Conservation (phyloP, 495 filamentous ascomycete species). For the Bryoglossum gracile region DNA sequence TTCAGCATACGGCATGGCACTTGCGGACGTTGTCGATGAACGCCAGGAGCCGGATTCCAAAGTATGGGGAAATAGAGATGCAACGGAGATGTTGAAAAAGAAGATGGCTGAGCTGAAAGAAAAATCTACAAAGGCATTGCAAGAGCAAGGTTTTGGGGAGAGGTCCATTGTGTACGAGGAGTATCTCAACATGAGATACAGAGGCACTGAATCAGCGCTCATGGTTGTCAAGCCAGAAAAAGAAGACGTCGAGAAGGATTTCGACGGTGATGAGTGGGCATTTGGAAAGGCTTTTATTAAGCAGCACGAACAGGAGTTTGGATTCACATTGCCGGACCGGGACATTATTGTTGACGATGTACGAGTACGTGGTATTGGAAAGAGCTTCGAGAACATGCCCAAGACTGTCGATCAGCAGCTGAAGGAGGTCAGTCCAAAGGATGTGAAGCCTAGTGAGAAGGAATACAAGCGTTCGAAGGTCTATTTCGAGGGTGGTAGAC, state of each 20-base stretch:
- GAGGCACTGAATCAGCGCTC: slow-evolving; percentile 79
- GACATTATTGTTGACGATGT: slow-evolving; percentile 94
- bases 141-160: slow-evolving; percentile 68
- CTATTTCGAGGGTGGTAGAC: slow-evolving; percentile 67
- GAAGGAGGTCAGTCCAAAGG: slow-evolving; percentile 50
- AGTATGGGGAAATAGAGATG: slow-evolving; percentile 58
- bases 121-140: slow-evolving; percentile 56
- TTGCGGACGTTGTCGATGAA: slow-evolving; percentile 94
- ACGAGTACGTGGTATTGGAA: slow-evolving; percentile 79
- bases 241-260: slow-evolving; percentile 51
- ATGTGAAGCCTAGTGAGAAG: slow-evolving; percentile 40
- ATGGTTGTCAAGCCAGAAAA: slow-evolving; percentile 66
- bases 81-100: slow-evolving; percentile 40
- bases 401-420: slow-evolving; percentile 77
- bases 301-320: slow-evolving; percentile 91
- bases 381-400: slow-evolving; percentile 70
- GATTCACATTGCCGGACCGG: slow-evolving; percentile 80
- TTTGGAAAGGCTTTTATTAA: slow-evolving; percentile 77
- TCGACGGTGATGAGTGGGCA: slow-evolving; percentile 59
- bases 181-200: slow-evolving; percentile 84
- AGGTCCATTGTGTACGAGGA: slow-evolving; percentile 72
- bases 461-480: slow-evolving; percentile 48
- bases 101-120: slow-evolving; percentile 59
- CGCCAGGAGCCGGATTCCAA: slow-evolving; percentile 81
- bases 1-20: slow-evolving; percentile 93